phyloP scores from a whole-genome alignment of 116 monocot species.

The Posidonia oceanica region DNA sequence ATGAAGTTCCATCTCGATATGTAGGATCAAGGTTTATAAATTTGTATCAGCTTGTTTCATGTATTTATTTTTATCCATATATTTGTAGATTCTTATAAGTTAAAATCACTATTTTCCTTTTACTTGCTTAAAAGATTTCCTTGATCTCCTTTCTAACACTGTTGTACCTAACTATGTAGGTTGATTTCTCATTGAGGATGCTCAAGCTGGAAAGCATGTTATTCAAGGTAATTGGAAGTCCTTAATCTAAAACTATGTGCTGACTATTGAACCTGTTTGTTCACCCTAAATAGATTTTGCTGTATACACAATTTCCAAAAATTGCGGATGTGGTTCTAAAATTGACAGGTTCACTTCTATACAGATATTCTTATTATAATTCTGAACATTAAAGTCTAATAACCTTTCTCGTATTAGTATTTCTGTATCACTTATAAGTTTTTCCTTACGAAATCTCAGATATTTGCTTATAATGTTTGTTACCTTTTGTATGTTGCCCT shows the following conservation, averaged over 20 bases:
- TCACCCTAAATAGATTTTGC: too few relatives aligned
- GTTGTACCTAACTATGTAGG: slow-evolving; percentile 36
- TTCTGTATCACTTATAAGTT: not conserved
- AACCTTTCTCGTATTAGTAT: too few relatives aligned
- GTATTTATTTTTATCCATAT: too few relatives aligned
- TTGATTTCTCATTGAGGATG: slow-evolving; percentile 77
- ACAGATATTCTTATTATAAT: too few relatives aligned
- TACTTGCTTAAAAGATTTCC: not conserved
- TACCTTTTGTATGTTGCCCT: slow-evolving; percentile 22
- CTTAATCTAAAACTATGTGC: not conserved
- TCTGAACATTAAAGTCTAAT: too few relatives aligned
- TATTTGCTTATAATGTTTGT: slow-evolving; percentile 9
- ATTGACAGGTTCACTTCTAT: too few relatives aligned
- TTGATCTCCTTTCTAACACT: not conserved
- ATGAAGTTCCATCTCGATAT: too few relatives aligned
- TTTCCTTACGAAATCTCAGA: slow-evolving; percentile 12
- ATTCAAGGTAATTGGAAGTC: slow-evolving; percentile 67
- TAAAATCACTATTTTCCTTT: not conserved
- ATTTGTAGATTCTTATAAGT: too few relatives aligned
- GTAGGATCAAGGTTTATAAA: too few relatives aligned
- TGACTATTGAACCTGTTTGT: not conserved
- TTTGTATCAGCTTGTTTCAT: too few relatives aligned
- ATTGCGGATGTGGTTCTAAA: too few relatives aligned
- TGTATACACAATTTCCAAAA: too few relatives aligned
- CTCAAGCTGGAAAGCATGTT: slow-evolving; percentile 88